phyloP scores from a whole-genome alignment of 1,284 basidiomycete genomes.

The Anthracocystis walkeri region DNA sequence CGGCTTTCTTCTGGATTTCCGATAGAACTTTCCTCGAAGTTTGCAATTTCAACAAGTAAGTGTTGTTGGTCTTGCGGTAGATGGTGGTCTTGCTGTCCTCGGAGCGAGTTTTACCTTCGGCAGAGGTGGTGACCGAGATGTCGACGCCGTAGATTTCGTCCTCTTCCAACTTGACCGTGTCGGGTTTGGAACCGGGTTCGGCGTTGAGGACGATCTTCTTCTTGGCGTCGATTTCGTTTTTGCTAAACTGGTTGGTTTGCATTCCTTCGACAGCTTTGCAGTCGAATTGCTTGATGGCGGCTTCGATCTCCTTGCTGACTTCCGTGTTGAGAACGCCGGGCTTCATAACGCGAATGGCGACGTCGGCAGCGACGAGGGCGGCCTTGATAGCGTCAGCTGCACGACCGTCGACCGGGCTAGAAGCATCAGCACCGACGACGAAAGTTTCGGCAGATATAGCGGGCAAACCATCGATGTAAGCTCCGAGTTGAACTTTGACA shows the following conservation, averaged over 20 bases:
- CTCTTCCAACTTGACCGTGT: constrained; percentile 74
- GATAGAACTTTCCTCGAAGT: constrained; percentile 93
- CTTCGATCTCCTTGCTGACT: constrained; percentile 86
- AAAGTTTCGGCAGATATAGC: constrained; percentile 85
- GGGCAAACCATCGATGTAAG: constrained; percentile 93
- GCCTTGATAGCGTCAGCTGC: constrained; percentile 92
- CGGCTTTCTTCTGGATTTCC: constrained; percentile 97
- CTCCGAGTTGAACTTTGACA: constrained; percentile 94
- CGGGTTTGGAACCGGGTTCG: constrained; percentile 59
- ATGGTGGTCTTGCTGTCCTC: constrained; percentile 91
- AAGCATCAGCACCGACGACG: constrained; percentile 76
- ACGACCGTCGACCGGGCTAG: constrained; percentile 82
- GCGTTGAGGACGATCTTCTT: constrained; percentile 64
- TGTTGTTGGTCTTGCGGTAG: constrained; percentile 86
- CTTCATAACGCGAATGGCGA: constrained; percentile 74
- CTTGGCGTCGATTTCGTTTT: constrained; percentile 80
- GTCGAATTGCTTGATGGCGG: constrained; percentile 73
- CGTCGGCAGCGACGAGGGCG: constrained; percentile 90
- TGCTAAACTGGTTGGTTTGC: constrained; percentile 92
- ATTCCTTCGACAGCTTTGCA: constrained; percentile 72
- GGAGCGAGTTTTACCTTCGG: constrained; percentile 75
- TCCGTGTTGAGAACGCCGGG: constrained; percentile 91
- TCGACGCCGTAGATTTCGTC: constrained; percentile 97
- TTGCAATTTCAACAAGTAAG: constrained; percentile 98
- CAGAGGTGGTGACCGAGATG: constrained; percentile 76